These are phyloP conservation scores for Isabelozyma pseudorhagii DNA, from an alignment of 805 yeast genomes.

Conservation along the genomic window DNA sequence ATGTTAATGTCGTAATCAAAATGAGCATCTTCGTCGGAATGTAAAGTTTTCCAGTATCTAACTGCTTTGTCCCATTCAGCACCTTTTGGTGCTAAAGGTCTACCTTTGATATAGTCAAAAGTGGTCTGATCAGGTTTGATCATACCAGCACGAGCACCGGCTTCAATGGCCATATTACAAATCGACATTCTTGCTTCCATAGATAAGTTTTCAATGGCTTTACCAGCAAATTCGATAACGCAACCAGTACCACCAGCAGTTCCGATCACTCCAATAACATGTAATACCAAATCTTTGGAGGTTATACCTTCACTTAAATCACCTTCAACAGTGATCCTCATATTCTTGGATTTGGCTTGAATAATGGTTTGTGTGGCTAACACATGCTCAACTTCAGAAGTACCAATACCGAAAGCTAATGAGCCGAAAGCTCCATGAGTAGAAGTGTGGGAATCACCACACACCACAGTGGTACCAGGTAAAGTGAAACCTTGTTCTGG, in stretches of 20 bases:
- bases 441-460: slow-evolving; percentile 98
- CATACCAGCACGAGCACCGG: slow-evolving; percentile 99
- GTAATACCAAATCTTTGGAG: slow-evolving; percentile 91
- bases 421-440: slow-evolving; percentile 99
- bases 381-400: slow-evolving; percentile 98
- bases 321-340: slow-evolving; percentile 86
- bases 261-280: slow-evolving; percentile 94
- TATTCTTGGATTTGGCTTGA: slow-evolving; percentile 93
- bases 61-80: slow-evolving; percentile 95
- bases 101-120: slow-evolving; percentile 82
- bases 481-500: slow-evolving; percentile 99
- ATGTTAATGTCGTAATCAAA: slow-evolving; percentile 83
- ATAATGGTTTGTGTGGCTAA: slow-evolving; percentile 95
- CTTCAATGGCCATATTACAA: slow-evolving; percentile 99
- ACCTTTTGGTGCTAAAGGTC: slow-evolving; percentile 94
- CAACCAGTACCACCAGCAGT: slow-evolving; percentile 99
- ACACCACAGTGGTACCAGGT: slow-evolving; percentile 98
- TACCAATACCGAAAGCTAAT: slow-evolving; percentile 97
- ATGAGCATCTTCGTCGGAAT: slow-evolving; percentile 84
- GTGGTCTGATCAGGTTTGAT: slow-evolving; percentile 92
- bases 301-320: slow-evolving; percentile 85
- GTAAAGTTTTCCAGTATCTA: slow-evolving; percentile 83
- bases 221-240: slow-evolving; percentile 96
- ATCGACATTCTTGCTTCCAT: slow-evolving; percentile 99
- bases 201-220: slow-evolving; percentile 82